phyloP scores from a whole-genome alignment of 768 basidiomycete species.

The Suillus subluteus region DNA sequence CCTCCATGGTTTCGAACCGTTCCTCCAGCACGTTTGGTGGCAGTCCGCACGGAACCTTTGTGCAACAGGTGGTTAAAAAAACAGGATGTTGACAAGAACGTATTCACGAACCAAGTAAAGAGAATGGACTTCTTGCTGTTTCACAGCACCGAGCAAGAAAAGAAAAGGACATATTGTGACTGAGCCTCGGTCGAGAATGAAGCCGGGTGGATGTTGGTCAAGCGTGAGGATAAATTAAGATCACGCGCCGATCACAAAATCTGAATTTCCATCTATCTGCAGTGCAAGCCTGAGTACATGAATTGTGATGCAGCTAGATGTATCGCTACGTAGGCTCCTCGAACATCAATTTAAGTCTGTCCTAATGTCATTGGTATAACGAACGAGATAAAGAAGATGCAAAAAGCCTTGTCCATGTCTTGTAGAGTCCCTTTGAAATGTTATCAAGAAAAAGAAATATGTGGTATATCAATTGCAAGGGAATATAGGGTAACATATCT shows the following conservation, averaged over 20 bases:
- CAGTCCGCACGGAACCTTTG: slow-evolving; percentile 78
- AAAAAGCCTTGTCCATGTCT: not conserved
- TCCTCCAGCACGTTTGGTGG: slow-evolving; percentile 96
- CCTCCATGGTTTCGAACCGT: slow-evolving; percentile 92
- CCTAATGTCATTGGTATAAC: not conserved
- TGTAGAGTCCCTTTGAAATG: not conserved
- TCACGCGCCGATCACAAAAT: not conserved
- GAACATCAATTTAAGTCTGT: not conserved
- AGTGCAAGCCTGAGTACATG: not conserved
- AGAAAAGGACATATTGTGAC: slow-evolving; percentile 22
- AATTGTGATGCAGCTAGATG: not conserved
- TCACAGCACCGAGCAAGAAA: slow-evolving; percentile 49
- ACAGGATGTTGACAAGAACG: not conserved
- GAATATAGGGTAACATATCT: slow-evolving; percentile 4
- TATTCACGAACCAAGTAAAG: slow-evolving; percentile 36
- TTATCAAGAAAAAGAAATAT: not conserved
- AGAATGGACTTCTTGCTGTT: slow-evolving; percentile 51
- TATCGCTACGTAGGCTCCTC: not conserved
- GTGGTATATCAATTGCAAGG: slow-evolving; percentile 9
- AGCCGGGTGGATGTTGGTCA: not conserved
- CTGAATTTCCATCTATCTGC: not conserved
- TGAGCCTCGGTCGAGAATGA: not conserved
- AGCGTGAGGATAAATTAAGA: not conserved
- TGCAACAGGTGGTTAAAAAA: slow-evolving; percentile 12
- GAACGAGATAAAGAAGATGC: not conserved